These are phyloP conservation scores for Fusarium irregulare DNA, from an alignment of 2,329 filamentous ascomycete species.

Conservation along the genomic window DNA sequence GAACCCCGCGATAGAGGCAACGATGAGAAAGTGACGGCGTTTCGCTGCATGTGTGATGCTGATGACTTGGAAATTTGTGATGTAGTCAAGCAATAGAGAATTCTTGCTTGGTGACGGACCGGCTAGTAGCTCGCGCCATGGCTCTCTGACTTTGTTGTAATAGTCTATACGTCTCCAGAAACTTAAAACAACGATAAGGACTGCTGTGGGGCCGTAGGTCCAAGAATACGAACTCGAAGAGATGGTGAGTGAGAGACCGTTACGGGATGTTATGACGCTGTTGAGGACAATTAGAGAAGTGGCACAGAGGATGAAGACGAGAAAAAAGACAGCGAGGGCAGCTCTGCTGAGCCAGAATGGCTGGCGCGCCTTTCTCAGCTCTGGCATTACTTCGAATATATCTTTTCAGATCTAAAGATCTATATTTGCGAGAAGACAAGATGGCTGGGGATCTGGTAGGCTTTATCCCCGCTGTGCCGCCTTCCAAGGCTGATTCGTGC, in stretches of 20 bases:
- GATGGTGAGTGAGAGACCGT: neutral
- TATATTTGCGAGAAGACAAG: neutral
- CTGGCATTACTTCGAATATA: neutral
- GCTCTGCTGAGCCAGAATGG: neutral
- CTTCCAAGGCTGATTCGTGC: neutral
- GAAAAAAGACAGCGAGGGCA: neutral
- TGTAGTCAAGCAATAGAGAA: neutral
- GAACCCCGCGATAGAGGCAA: neutral
- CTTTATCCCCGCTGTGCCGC: neutral
- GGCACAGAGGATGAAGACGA: fast-evolving
- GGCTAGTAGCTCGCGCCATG: neutral
- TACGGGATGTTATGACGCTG: fast-evolving
- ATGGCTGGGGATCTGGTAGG: neutral
- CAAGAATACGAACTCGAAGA: neutral
- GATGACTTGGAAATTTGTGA: fast-evolving
- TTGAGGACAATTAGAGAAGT: neutral
- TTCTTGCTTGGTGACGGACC: neutral
- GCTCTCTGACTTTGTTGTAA: neutral
- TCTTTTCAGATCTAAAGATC: neutral
- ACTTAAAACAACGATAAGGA: neutral
- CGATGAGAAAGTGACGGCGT: fast-evolving
- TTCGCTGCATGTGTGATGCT: fast-evolving
- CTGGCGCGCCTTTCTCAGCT: neutral
- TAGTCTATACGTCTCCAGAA: neutral
- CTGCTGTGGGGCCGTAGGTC: neutral